phyloP scores from a whole-genome alignment of 2,329 filamentous ascomycete genomes.

The Phialocephala sp. region DNA sequence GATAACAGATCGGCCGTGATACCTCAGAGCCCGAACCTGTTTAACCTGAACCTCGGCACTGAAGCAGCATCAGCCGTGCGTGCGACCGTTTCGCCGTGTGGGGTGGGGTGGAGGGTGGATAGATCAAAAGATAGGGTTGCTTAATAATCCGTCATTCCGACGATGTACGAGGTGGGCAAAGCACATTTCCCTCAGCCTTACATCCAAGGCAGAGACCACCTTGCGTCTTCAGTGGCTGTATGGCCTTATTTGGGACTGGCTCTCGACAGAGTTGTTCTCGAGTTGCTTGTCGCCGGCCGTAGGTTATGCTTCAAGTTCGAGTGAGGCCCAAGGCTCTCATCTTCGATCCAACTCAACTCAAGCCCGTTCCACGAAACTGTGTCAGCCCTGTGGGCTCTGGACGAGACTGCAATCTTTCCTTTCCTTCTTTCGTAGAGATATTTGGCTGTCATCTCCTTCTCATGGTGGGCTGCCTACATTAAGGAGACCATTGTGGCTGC shows the following conservation, averaged over 20 bases:
- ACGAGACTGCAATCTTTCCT: neutral
- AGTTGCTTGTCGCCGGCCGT: neutral
- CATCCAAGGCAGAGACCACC: neutral
- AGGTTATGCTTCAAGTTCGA: constrained; percentile 1
- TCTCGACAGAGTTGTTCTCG: neutral
- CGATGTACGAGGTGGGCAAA: no score
- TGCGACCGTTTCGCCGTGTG: neutral
- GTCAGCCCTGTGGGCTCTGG: constrained; percentile 15
- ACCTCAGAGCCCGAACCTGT: constrained; percentile 1
- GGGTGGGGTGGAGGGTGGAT: neutral
- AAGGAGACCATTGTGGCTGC: neutral
- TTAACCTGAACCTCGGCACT: constrained; percentile 4
- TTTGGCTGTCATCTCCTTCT: neutral
- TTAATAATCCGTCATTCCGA: neutral
- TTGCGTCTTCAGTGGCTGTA: neutral
- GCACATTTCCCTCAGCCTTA: neutral
- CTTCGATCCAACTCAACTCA: neutral
- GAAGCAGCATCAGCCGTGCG: neutral
- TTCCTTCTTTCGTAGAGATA: neutral
- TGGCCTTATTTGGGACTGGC: neutral
- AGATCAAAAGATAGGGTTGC: neutral
- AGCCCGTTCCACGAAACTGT: constrained; percentile 7
- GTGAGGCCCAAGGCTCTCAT: neutral
- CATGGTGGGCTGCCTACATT: neutral
- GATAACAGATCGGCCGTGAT: constrained; percentile 7